Percentiles rank a stretch among this genome's conserved stretches.
phyloP scores from a whole-genome alignment of 768 basidiomycete species.

The Kwoniella europaea region DNA sequence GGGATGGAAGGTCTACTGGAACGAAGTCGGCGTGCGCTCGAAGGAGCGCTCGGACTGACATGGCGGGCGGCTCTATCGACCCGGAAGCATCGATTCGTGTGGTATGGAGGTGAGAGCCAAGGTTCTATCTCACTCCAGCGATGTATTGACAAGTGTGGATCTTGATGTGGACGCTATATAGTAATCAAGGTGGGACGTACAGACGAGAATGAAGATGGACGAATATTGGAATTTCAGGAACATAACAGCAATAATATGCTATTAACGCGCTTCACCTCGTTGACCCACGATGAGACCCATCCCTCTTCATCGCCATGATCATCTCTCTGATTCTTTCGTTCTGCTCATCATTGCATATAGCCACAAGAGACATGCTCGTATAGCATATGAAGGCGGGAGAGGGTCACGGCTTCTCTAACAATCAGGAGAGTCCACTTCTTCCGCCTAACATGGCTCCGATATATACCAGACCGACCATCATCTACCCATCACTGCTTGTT shows the following conservation, averaged over 20 bases:
- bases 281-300: not conserved
- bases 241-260: slow-evolving; percentile 1
- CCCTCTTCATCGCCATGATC: too few species aligned
- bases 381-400: slow-evolving; percentile 17
- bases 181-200: not conserved
- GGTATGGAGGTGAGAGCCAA: too few species aligned
- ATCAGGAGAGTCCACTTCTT: slow-evolving; percentile 5
- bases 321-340: not conserved
- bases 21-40: slow-evolving; percentile 20
- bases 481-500: slow-evolving; percentile 17
- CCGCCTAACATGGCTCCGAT: slow-evolving; percentile 11
- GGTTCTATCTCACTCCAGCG: too few species aligned
- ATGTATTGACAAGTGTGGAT: not conserved
- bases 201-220: not conserved
- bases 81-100: too few species aligned
- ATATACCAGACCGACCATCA: slow-evolving; percentile 4
- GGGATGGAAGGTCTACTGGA: slow-evolving; percentile 35
- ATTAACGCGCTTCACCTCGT: not conserved
- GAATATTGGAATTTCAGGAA: slow-evolving; percentile 17
- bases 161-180: not conserved
- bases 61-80: not conserved
- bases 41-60: slow-evolving; percentile 16
- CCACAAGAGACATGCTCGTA: slow-evolving; percentile 8
- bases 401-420: not conserved
- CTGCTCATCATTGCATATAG: not conserved